A percentile compares a stretch with the other conserved stretches of the same genome.
Evolutionary conservation across 805 yeast genomes (phyloP).

Genomic region (Tetrapisispora arboricola): DNA sequence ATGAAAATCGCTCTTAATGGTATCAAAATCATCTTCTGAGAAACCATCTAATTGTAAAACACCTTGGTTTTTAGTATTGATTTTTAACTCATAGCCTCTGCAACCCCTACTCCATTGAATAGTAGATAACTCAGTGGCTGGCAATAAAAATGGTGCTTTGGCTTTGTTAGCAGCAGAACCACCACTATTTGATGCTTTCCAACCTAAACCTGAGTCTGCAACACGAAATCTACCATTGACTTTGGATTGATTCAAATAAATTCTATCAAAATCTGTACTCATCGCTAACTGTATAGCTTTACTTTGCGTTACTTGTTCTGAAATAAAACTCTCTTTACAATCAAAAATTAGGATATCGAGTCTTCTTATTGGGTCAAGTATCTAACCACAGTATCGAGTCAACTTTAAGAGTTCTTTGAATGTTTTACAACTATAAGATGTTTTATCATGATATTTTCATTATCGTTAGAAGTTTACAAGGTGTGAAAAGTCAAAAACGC

Average conservation of each 20-base stretch:
- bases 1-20: conserved; percentile 74
- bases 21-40: conserved; percentile 69
- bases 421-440: no score
- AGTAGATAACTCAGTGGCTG: conserved; percentile 73
- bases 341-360: not conserved
- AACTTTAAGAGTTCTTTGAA: no score
- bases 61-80: conserved; percentile 82
- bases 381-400: no score
- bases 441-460: no score
- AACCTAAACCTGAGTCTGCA: conserved; percentile 94
- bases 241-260: conserved; percentile 79
- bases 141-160: conserved; percentile 72
- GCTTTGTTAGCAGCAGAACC: conserved; percentile 38
- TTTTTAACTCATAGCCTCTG: conserved; percentile 79
- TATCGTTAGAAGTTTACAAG: not conserved
- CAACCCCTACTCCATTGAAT: conserved; percentile 91
- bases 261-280: conserved; percentile 75
- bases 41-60: conserved; percentile 88
- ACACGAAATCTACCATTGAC: conserved; percentile 83
- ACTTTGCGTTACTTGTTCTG: not conserved
- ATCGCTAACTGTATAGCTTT: conserved; percentile 5
- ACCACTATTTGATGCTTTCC: conserved; percentile 56
- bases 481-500: not conserved
- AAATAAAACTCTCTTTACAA: not conserved
- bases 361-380: no score